A percentile compares a stretch with the other conserved stretches of the same genome.
Evolutionary conservation across 768 basidiomycete genomes (phyloP).

Genomic region (Pleurotus salmoneostramineus): DNA sequence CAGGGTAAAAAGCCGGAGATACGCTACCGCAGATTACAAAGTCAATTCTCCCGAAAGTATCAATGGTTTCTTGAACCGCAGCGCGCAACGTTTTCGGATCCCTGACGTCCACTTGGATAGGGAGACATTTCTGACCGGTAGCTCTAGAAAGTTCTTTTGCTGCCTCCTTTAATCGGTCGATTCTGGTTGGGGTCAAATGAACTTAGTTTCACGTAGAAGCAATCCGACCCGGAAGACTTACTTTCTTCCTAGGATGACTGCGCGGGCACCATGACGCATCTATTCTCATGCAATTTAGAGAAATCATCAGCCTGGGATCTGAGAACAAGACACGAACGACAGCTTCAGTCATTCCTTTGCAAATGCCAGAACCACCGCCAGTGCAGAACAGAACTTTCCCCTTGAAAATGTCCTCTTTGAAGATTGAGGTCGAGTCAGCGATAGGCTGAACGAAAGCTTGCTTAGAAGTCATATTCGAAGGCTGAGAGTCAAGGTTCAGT

Average conservation of each 20-base stretch:
- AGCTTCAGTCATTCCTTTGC: constrained; percentile 81
- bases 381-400: constrained; percentile 92
- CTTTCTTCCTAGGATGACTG: constrained; percentile 87
- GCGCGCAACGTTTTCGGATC: constrained; percentile 64
- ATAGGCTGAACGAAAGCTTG: constrained; percentile 38
- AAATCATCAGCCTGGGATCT: no score
- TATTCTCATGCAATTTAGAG: constrained; percentile 19
- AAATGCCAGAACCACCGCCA: constrained; percentile 91
- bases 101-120: constrained; percentile 80
- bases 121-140: constrained; percentile 71
- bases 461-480: constrained; percentile 31
- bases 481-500: no score
- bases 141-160: constrained; percentile 66
- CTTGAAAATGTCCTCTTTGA: constrained; percentile 79
- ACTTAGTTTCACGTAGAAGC: not conserved
- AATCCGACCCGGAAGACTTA: constrained; percentile 29
- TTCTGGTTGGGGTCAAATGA: constrained; percentile 30
- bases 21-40: constrained; percentile 87
- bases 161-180: constrained; percentile 64
- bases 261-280: constrained; percentile 83
- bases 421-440: constrained; percentile 55
- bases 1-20: not conserved
- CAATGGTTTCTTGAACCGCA: constrained; percentile 74
- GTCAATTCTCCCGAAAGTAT: constrained; percentile 83
- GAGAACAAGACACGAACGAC: constrained; percentile 40